phyloP scores from a whole-genome alignment of 139 green algal species.

The Desmodesmus armatus region DNA sequence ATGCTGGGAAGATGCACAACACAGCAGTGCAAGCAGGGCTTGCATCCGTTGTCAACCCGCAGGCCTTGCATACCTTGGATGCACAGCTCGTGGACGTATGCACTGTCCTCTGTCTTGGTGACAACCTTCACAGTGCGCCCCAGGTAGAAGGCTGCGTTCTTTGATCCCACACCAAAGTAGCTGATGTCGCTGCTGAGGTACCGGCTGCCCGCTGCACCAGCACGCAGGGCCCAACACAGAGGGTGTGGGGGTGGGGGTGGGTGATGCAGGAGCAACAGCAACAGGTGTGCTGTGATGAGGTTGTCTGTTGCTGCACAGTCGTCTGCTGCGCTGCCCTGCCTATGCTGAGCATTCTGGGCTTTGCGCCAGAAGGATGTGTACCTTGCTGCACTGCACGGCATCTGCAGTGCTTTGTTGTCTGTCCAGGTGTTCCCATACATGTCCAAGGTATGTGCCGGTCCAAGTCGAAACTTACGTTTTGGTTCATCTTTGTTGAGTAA shows the following conservation, averaged over 20 bases:
- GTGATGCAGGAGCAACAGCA: not conserved
- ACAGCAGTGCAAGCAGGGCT: too few relatives aligned
- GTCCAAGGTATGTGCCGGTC: not conserved
- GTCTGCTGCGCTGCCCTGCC: not conserved
- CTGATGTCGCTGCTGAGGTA: constrained; percentile 83
- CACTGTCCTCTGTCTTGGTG: constrained; percentile 55
- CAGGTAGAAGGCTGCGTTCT: constrained; percentile 89
- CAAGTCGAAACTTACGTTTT: constrained; percentile 6
- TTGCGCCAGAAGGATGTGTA: too few relatives aligned
- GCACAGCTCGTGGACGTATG: constrained; percentile 74
- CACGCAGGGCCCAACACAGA: too few relatives aligned
- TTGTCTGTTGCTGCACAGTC: not conserved
- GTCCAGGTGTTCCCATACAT: not conserved
- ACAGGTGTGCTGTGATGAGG: not conserved
- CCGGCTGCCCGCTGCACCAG: constrained; percentile 44
- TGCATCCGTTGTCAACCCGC: too few relatives aligned
- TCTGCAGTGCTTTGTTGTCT: too few relatives aligned
- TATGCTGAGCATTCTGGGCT: too few relatives aligned
- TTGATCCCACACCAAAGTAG: constrained; percentile 86
- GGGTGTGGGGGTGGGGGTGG: too few relatives aligned
- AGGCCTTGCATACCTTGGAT: constrained; percentile 50
- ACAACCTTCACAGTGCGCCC: constrained; percentile 75
- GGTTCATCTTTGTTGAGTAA: constrained; percentile 39
- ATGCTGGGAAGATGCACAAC: too few relatives aligned
- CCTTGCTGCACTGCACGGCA: too few relatives aligned